These are phyloP conservation scores for Psilocybe azurescens DNA, from an alignment of 768 basidiomycete genomes.

Conservation along the genomic window DNA sequence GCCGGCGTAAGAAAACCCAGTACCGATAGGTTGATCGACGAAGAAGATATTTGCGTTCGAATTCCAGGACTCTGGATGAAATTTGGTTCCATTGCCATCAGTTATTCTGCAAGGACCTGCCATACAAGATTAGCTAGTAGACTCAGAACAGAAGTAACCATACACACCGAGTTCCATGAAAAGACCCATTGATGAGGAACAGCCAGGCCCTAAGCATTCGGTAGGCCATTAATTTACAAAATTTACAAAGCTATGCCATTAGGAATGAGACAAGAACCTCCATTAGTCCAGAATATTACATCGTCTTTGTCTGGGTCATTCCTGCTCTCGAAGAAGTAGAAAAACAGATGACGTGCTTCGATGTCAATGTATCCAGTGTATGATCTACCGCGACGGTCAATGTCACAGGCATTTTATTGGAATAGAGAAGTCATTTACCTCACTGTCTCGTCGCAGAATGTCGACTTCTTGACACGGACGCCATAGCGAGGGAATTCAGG, in stretches of 20 bases:
- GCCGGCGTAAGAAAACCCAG: constrained; percentile 70
- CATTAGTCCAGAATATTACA: constrained; percentile 62
- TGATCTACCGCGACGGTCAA: constrained; percentile 35
- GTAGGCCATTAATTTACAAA: background rate
- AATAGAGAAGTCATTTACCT: constrained; percentile 33
- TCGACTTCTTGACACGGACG: constrained; percentile 64
- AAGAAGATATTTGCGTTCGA: constrained; percentile 68
- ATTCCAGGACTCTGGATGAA: constrained; percentile 71
- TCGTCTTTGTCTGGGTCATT: constrained; percentile 63
- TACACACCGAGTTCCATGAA: constrained; percentile 76
- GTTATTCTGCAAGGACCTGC: constrained; percentile 72
- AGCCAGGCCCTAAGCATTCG: constrained; percentile 37
- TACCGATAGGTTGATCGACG: constrained; percentile 67
- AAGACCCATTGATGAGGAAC: constrained; percentile 57
- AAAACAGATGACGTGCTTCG: constrained; percentile 66
- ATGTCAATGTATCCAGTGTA: constrained; percentile 76
- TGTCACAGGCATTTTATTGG: background rate
- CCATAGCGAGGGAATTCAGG: constrained; percentile 55
- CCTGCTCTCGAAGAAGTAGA: constrained; percentile 82
- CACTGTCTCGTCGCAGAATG: constrained; percentile 64
- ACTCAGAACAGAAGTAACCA: constrained; percentile 14
- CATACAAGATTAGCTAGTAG: background rate
- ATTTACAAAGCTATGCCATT: no score
- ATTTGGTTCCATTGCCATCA: constrained; percentile 52
- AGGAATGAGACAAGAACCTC: constrained; percentile 33